phyloP scores from a whole-genome alignment of 2,329 filamentous ascomycete genomes.

The Xenoacremonium recifei region DNA sequence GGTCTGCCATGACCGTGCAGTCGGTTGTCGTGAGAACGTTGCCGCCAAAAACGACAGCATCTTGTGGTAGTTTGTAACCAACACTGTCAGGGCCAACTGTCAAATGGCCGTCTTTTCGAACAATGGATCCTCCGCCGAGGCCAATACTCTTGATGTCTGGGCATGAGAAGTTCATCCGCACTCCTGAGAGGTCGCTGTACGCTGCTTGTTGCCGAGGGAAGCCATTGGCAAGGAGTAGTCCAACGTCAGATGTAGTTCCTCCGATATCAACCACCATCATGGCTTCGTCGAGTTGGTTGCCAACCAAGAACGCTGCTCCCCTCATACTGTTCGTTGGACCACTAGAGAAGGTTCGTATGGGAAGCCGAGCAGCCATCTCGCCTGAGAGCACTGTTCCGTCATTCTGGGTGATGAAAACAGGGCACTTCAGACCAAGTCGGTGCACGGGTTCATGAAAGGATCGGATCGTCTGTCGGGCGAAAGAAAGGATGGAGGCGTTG shows the following conservation, averaged over 20 bases:
- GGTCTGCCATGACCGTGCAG: conserved; percentile 37
- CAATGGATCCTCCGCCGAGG: conserved; percentile 57
- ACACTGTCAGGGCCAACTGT: conserved; percentile 62
- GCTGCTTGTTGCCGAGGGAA: conserved; percentile 63
- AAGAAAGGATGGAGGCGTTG: conserved; percentile 60
- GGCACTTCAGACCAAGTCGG: conserved; percentile 48
- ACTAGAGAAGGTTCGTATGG: conserved; percentile 61
- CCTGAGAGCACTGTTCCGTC: conserved; percentile 60
- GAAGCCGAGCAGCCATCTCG: conserved; percentile 51
- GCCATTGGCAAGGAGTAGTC: conserved; percentile 58
- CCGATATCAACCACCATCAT: conserved; percentile 66
- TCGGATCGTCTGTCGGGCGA: conserved; percentile 55
- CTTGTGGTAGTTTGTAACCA: conserved; percentile 52
- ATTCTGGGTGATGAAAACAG: conserved; percentile 62
- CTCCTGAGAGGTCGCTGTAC: conserved; percentile 60
- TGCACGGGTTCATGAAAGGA: conserved; percentile 53
- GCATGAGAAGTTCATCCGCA: conserved; percentile 60
- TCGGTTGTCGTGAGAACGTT: conserved; percentile 59
- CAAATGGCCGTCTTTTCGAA: conserved; percentile 38
- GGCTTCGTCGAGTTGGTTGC: conserved; percentile 33
- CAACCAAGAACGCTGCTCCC: conserved; percentile 59
- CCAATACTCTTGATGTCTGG: conserved; percentile 61
- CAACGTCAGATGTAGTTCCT: conserved; percentile 65
- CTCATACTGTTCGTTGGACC: conserved; percentile 64
- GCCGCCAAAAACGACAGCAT: conserved; percentile 57